Evolutionary conservation across 371 early-diverging fungal species (phyloP).

Genomic region (Apophysomyces variabilis): DNA sequence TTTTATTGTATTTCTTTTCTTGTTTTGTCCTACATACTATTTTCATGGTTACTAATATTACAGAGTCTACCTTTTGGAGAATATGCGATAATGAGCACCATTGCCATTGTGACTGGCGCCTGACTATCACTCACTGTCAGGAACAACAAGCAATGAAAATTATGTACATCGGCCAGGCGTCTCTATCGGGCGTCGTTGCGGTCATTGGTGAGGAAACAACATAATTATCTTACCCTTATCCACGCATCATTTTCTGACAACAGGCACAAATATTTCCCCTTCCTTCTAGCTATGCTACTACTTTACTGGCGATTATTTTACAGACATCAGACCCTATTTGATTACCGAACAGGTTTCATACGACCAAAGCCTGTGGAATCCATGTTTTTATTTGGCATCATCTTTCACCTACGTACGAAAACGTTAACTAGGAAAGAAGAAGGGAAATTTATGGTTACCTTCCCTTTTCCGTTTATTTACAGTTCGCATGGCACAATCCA

Average conservation of each 20-base stretch:
- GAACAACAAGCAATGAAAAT: slow-evolving; percentile 14
- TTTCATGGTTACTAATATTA: neutral
- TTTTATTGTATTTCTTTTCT: neutral
- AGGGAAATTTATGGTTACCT: neutral
- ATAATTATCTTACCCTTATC: no score
- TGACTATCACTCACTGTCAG: slow-evolving; percentile 21
- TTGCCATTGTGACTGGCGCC: slow-evolving; percentile 34
- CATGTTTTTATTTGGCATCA: slow-evolving; percentile 21
- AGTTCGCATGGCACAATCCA: slow-evolving; percentile 39
- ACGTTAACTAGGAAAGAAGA: neutral
- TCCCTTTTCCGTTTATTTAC: neutral
- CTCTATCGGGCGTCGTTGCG: slow-evolving; percentile 19
- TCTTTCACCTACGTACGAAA: slow-evolving; percentile 23
- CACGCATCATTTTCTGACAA: neutral
- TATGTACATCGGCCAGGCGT: slow-evolving; percentile 21
- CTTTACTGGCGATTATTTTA: slow-evolving; percentile 22
- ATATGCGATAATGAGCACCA: slow-evolving; percentile 19
- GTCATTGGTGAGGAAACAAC: slow-evolving; percentile 18
- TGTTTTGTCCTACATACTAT: neutral
- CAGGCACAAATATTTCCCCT: neutral
- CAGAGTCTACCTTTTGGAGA: slow-evolving; percentile 20
- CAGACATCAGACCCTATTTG: slow-evolving; percentile 25
- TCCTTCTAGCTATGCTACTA: slow-evolving; percentile 12
- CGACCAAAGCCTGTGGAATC: slow-evolving; percentile 33
- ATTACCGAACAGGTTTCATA: slow-evolving; percentile 23